Percentiles rank a stretch among this genome's conserved stretches.
Conservation (phyloP, 179 eudicot genomes). For the Spergularia azorica region DNA sequence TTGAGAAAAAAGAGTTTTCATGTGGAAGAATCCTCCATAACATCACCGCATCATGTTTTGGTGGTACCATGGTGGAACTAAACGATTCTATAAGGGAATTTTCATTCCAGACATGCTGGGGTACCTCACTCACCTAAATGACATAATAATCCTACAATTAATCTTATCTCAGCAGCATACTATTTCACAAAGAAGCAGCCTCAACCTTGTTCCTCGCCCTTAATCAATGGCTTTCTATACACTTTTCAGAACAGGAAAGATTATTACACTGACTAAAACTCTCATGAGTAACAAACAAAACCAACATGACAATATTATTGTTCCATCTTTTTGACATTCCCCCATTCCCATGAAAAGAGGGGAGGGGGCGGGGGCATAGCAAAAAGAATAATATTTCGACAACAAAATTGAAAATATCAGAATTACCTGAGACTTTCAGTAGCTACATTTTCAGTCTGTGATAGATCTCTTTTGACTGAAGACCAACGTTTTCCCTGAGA, state of each 20-base stretch:
- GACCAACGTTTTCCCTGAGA: slow-evolving; percentile 32
- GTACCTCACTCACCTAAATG: too few species aligned
- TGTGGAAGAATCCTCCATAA: not conserved
- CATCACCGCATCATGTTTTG: not conserved
- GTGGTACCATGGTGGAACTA: too few species aligned
- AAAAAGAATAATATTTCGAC: not conserved
- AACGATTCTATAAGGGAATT: too few species aligned
- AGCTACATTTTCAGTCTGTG: slow-evolving; percentile 13
- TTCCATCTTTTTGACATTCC: not conserved
- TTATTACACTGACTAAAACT: not conserved
- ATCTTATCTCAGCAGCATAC: not conserved
- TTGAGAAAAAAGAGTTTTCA: not conserved
- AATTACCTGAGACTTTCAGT: slow-evolving; percentile 31
- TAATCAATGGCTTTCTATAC: not conserved
- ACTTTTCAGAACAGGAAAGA: not conserved
- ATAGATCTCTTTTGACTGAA: slow-evolving; percentile 29
- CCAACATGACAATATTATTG: not conserved
- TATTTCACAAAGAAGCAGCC: not conserved
- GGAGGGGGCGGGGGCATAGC: not conserved
- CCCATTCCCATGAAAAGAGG: not conserved
- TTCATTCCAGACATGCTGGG: too few species aligned
- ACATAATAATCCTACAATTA: too few species aligned
- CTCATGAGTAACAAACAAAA: not conserved
- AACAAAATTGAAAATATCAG: not conserved
- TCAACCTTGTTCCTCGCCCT: not conserved